Evolutionary conservation across 805 yeast genomes (phyloP), one percentile per base, ranked within the genome.

Genomic region (Yamadazyma scolyti): DNA sequence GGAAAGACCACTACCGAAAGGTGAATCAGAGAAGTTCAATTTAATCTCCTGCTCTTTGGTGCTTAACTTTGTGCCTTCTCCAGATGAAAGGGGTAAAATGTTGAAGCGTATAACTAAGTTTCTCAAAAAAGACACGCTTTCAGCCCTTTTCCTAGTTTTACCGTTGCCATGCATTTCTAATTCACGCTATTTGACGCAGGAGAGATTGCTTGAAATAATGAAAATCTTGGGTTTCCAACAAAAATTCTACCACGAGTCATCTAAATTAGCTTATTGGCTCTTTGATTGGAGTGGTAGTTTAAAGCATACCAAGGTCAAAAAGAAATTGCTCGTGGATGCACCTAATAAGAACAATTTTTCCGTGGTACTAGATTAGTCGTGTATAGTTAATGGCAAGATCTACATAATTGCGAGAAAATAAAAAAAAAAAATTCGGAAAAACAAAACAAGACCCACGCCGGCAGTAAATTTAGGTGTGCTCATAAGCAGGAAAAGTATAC

Each of bases 111-210:
- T 86, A 7, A 58, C 74, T 4, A 34, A 60, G 16, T 89, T 85
- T 47, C 58, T 89, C 22, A 57, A 56, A 22, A 15, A 18, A 0
- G 31, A 30, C 4, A 31, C 43, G 5, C 36, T 54, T 3, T 64
- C 75, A 4, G 48, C 66, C 20, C 54, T 88, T 4, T 89, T 90
- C 49, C 55, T 90, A 9, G 97, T 90, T 5, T 59, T 90, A 3
- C 98, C 98, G 0, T 64, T 83, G 20, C 96, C 97, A 0, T 90
- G 98, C 51, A 64, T 86, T 1, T 53, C 62, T 6, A 89, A 90
- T 52, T 88, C 97, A 0, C 66, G 97, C 26, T 90, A 89, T 51
- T 76, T 81, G 53, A 71, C 74, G 39, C 62, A 65, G 23, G 50
- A 48, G 0, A 54, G 52, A 16, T 58, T 74, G 6, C 42, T 52